phyloP scores from a whole-genome alignment of 805 yeast species.

The Candida caryicola region DNA sequence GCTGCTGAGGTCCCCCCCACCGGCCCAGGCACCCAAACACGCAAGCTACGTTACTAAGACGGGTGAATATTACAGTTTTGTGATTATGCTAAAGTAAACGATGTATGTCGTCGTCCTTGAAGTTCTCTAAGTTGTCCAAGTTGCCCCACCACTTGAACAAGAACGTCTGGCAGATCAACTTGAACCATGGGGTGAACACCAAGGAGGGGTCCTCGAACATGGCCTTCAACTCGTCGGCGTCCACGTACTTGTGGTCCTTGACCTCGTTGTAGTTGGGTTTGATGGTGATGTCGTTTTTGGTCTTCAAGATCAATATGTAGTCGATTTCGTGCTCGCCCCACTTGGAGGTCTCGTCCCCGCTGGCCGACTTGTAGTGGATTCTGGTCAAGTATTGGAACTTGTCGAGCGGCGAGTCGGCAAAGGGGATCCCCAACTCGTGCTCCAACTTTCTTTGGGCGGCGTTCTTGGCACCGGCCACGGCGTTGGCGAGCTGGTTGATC shows the following conservation, averaged over 20 bases:
- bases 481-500: constrained; percentile 45
- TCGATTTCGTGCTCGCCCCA: constrained; percentile 99
- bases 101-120: constrained; percentile 46
- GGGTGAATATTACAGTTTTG: too few relatives aligned
- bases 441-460: constrained; percentile 92
- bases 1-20: too few relatives aligned
- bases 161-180: constrained; percentile 87
- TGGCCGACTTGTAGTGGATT: constrained; percentile 87
- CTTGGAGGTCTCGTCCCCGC: constrained; percentile 57
- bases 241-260: constrained; percentile 73
- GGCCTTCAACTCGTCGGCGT: constrained; percentile 57
- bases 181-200: constrained; percentile 97
- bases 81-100: constrained; percentile 40
- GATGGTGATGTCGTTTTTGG: constrained; percentile 50
- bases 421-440: constrained; percentile 86
- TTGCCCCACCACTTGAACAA: constrained; percentile 93
- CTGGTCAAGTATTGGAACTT: constrained; percentile 82
- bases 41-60: too few relatives aligned
- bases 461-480: constrained; percentile 72
- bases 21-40: too few relatives aligned
- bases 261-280: constrained; percentile 76
- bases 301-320: constrained; percentile 76
- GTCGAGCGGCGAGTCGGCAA: constrained; percentile 57
- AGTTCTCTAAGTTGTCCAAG: constrained; percentile 55
- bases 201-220: constrained; percentile 73